Base-by-base conservation (phyloP, 345 rosid genomes). In the Eucalyptus erythrocorys region DNA sequence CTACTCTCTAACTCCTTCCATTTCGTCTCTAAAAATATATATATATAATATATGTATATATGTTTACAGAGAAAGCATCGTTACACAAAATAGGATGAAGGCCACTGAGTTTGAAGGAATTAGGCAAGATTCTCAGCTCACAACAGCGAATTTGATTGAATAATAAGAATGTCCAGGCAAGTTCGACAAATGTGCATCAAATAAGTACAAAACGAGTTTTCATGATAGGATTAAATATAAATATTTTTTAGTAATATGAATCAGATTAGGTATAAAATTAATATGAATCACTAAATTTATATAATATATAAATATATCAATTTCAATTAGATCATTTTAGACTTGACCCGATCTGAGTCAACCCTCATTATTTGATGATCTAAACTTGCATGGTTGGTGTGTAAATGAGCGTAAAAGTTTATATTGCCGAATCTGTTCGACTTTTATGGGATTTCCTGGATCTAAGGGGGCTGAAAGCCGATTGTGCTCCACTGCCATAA, bases 91-190 rank as follows among this genome's bases (percentile, higher is more conserved):
- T 5, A 68, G 13, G 80, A 68, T 68, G 80, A 68, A 34, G 80
- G 43, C 26, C 81, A 34, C 43, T 34, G 24, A 34, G 13, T 68
- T 68, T 9, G 81, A 34, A 68, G 43, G 43, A 68, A 9, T 34
- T 68, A 68, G 24, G 81, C 26, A 5, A 68, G 22, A 34, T 68
- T 68, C 43, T 68, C 43, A 68, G 81, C 81, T 34, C 43, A 10
- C 11, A 71, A 34, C 81, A 34, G 81, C 11, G 7, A 71, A 19
- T 71, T 71, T 34, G 40, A 5, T 19, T 3, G 43, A 17, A 71
- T 71, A 71, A 17, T 16, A 57, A 27, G 13, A 57, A 57, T 26
- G n/a, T 57, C 30, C n/a, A 12, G 43, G 42, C 88, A 94, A 49
- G 43, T 30, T 27, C 11, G 32, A n/a, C 11, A 30, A 21, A 76